Base-by-base conservation (phyloP, 2,329 filamentous ascomycete species). In the Aureobasidium sp. region DNA sequence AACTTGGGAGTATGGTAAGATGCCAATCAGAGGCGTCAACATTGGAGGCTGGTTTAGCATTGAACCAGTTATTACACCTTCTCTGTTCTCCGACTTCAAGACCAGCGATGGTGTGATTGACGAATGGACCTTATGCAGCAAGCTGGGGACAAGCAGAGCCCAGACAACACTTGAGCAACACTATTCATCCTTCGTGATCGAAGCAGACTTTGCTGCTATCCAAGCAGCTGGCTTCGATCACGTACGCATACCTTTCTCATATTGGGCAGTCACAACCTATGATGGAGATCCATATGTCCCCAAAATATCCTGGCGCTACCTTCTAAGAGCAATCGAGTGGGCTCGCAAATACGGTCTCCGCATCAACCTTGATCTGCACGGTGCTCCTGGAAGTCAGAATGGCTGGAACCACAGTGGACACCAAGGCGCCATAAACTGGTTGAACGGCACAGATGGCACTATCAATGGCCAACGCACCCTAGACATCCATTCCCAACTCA, bases 401-500 rank as follows among this genome's bases (percentile, higher is more conserved):
- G 94, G 94, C 1, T 97, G 93, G 93, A 97, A 97, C 69, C 94
- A 99, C 74, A 95, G 90, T 68, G 94, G 94, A 0, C 85, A 86
- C 10, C 87, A 89, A 72, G 93, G 94, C 1, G 65, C 76, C 1
- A 93, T 97, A 66, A 82, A 85, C 29, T 99, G 94, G 94, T 78
- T 97, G 43, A 94, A 94, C 69, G 94, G 94, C n/a, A 88, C 90
- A 0, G 81, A 96, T 70, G 93, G 94, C 12, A 79, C 82, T 1
- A 74, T 86, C 15, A 96, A 97, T 72, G 87, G 82, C 0, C 83
- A 96, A 69, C 85, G 93, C 39, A 90, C 90, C 1, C 83, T 97
- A 20, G 91, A 95, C 63, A 81, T 97, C 43, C 94, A 99, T 76
- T 83, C 94, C 71, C 86, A 89, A 63, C 81, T 99, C 13, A 92